These are phyloP conservation scores for Nakazawaea siamensis DNA, from an alignment of 805 yeast species.

Conservation along the genomic window DNA sequence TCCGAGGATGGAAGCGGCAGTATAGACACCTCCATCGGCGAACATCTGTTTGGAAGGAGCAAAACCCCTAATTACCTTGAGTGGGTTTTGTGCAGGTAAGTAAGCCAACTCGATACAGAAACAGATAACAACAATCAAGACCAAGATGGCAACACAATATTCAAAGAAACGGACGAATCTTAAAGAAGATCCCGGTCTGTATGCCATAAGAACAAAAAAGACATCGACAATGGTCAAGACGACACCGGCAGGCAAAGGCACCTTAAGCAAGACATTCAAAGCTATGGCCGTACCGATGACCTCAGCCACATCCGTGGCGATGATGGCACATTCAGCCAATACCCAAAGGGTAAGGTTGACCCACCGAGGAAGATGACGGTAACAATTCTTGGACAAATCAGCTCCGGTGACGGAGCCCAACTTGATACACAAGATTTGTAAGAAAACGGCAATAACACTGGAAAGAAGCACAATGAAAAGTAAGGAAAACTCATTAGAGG, in stretches of 20 bases:
- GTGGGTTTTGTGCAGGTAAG: conserved; percentile 20
- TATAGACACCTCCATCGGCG: conserved; percentile 32
- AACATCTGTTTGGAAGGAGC: conserved; percentile 35
- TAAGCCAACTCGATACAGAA: conserved; percentile 36
- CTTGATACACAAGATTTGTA: conserved; percentile 35
- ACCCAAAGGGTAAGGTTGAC: conserved; percentile 30
- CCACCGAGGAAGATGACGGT: conserved; percentile 31
- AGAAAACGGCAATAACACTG: conserved; percentile 36
- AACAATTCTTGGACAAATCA: conserved; percentile 36
- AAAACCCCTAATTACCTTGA: conserved; percentile 34
- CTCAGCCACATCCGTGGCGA: conserved; percentile 46
- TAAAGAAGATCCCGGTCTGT: conserved; percentile 33
- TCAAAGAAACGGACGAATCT: conserved; percentile 29
- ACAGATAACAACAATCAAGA: conserved; percentile 33
- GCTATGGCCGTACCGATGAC: conserved; percentile 47
- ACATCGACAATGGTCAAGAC: conserved; percentile 36
- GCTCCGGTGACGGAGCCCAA: conserved; percentile 42
- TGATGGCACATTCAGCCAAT: conserved; percentile 38
- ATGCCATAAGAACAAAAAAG: conserved; percentile 36
- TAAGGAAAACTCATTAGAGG: conserved; percentile 32
- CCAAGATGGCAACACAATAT: conserved; percentile 32
- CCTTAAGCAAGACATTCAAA: conserved; percentile 32
- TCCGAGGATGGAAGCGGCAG: conserved; percentile 40
- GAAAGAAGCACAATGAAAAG: conserved; percentile 34
- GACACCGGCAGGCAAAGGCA: conserved; percentile 44